A percentile compares a stretch with the other conserved stretches of the same genome.
Evolutionary conservation across 495 filamentous ascomycete genomes (phyloP).

Genomic region (Amphirosellinia nigrospora): DNA sequence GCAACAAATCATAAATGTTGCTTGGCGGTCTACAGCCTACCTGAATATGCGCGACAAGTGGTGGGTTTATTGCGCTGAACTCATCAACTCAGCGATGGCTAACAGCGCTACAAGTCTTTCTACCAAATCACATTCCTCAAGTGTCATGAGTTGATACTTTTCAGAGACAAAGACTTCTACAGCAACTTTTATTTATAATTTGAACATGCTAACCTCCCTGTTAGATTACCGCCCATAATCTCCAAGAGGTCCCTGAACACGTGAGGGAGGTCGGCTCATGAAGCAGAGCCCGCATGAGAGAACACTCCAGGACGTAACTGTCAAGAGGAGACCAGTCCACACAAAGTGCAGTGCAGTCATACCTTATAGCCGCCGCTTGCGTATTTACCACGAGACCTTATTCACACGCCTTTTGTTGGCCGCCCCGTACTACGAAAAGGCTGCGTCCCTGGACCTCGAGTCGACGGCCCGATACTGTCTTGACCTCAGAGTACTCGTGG

Average conservation of each 20-base stretch:
- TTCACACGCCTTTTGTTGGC: constrained; percentile 16
- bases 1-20: neutral
- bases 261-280: constrained; percentile 1
- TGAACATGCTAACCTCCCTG: neutral
- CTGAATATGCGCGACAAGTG: neutral
- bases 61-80: neutral
- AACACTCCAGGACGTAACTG: constrained; percentile 28
- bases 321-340: constrained; percentile 25
- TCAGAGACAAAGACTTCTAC: neutral
- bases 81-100: neutral
- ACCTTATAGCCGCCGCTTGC: constrained; percentile 22
- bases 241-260: constrained; percentile 14
- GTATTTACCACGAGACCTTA: constrained; percentile 25
- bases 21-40: neutral
- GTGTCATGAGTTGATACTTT: neutral
- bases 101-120: neutral
- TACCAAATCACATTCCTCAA: neutral
- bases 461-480: neutral
- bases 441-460: constrained; percentile 28
- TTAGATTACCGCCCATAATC: neutral
- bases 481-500: constrained; percentile 8
- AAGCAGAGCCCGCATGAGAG: constrained; percentile 15
- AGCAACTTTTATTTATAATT: neutral
- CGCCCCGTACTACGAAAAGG: neutral
- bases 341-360: constrained; percentile 18